phyloP scores from a whole-genome alignment of 352 stramenopile genomes.

The Peronospora destructor region DNA sequence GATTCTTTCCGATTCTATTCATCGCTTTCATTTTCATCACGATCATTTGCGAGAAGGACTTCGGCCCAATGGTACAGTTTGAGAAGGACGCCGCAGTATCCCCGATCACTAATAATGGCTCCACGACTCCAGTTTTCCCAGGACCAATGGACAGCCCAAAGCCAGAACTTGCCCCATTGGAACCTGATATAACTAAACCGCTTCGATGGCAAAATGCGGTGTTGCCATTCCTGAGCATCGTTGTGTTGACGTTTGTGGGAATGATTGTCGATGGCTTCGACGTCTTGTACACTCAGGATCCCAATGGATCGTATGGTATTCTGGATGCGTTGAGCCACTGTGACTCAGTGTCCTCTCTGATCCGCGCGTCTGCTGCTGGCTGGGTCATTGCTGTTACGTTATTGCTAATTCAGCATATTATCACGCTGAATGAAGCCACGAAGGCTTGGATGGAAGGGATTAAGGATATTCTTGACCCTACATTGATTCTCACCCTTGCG shows the following conservation, averaged over 20 bases:
- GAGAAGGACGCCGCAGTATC: slow-evolving; percentile 74
- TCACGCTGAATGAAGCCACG: slow-evolving; percentile 81
- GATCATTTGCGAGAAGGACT: slow-evolving; percentile 84
- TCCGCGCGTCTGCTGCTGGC: slow-evolving; percentile 66
- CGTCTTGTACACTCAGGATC: slow-evolving; percentile 38
- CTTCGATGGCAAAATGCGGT: slow-evolving; percentile 83
- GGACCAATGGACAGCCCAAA: slow-evolving; percentile 65
- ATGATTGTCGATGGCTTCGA: slow-evolving; percentile 84
- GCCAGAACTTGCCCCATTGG: slow-evolving; percentile 56
- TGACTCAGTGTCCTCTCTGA: slow-evolving; percentile 69
- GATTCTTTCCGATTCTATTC: slow-evolving; percentile 85
- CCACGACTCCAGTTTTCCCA: slow-evolving; percentile 52
- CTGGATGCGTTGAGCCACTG: slow-evolving; percentile 74
- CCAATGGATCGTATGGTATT: slow-evolving; percentile 42
- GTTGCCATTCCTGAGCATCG: slow-evolving; percentile 75
- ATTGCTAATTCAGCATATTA: slow-evolving; percentile 75
- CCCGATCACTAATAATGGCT: slow-evolving; percentile 44
- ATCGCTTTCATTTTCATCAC: slow-evolving; percentile 88
- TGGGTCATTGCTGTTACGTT: slow-evolving; percentile 69
- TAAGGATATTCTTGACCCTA: slow-evolving; percentile 88
- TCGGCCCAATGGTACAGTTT: slow-evolving; percentile 83
- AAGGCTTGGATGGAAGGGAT: slow-evolving; percentile 88
- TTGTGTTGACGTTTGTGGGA: slow-evolving; percentile 75
- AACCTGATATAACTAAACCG: slow-evolving; percentile 65
- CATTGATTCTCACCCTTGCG: slow-evolving; percentile 83